Conservation (phyloP, 78 protist genomes). For the Isochrysis galbana region DNA sequence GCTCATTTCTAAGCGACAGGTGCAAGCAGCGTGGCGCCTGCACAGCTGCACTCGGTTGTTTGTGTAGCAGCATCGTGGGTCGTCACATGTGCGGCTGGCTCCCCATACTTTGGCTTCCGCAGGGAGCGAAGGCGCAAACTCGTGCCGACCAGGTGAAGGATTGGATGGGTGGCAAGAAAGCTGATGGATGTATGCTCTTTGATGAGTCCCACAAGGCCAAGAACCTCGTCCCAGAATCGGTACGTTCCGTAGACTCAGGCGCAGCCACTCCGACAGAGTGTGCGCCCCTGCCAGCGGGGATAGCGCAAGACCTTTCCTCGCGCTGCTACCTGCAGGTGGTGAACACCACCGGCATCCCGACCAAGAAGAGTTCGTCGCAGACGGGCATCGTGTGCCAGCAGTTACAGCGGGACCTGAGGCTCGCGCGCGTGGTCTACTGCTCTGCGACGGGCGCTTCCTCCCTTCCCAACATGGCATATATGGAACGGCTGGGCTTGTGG, state of each 20-base stretch:
- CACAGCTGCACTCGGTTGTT: neutral
- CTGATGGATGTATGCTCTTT: constrained; percentile 24
- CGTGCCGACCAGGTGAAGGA: neutral
- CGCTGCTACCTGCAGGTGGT: neutral
- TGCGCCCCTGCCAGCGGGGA: too few species aligned
- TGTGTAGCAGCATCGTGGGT: too few species aligned
- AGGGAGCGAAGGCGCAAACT: neutral
- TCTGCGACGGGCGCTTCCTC: constrained; percentile 38
- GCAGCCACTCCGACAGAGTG: too few species aligned
- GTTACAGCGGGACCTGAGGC: constrained; percentile 2
- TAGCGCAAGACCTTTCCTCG: too few species aligned
- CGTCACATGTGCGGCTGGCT: too few species aligned
- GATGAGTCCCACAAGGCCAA: constrained; percentile 50
- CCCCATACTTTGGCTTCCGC: too few species aligned
- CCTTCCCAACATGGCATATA: constrained; percentile 23
- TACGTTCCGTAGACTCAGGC: too few species aligned
- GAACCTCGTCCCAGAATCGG: neutral
- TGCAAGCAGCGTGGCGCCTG: too few species aligned
- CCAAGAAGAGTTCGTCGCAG: neutral
- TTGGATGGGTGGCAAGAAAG: neutral
- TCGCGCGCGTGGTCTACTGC: constrained; percentile 36
- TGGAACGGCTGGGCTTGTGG: constrained; percentile 43
- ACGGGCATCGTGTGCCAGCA: neutral
- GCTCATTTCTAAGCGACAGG: neutral
- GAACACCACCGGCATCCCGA: neutral